Percentiles rank a stretch among this genome's conserved stretches.
Evolutionary conservation across 2,329 filamentous ascomycete species (phyloP).

Genomic region (Rosellinia necatrix): DNA sequence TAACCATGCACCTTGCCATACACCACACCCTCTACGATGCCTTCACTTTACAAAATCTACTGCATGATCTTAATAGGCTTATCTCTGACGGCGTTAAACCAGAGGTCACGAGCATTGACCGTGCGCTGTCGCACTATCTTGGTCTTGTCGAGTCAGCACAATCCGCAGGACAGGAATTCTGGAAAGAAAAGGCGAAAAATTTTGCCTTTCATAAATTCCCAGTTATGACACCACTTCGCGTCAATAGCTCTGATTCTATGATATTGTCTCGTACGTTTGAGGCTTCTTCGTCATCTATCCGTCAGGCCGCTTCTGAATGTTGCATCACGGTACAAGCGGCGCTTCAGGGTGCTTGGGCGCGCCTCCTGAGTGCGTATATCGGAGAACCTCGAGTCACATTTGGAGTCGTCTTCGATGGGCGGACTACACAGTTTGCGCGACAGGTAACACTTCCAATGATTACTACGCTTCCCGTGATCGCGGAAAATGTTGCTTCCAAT

Average conservation of each 20-base stretch:
- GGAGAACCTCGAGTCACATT: constrained; percentile 77
- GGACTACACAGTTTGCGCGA: constrained; percentile 64
- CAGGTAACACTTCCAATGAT: constrained; percentile 76
- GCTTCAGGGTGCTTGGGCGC: constrained; percentile 78
- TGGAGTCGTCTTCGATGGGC: constrained; percentile 79
- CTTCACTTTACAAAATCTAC: constrained; percentile 67
- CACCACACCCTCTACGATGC: constrained; percentile 91
- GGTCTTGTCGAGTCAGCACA: constrained; percentile 35
- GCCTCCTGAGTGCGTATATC: constrained; percentile 74
- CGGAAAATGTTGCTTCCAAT: constrained; percentile 60
- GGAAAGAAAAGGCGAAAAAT: constrained; percentile 60
- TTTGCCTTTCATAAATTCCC: constrained; percentile 74
- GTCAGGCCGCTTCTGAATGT: constrained; percentile 56
- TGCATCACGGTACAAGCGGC: constrained; percentile 78
- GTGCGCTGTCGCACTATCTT: constrained; percentile 50
- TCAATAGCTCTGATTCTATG: constrained; percentile 42
- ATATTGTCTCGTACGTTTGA: constrained; percentile 45
- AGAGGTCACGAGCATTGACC: constrained; percentile 36
- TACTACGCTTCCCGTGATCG: constrained; percentile 75
- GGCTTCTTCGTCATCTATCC: constrained; percentile 52
- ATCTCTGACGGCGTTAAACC: constrained; percentile 32
- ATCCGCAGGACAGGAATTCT: constrained; percentile 58
- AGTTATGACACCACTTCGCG: constrained; percentile 67
- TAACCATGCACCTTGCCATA: constrained; percentile 54
- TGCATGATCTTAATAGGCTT: constrained; percentile 58